Conservation (phyloP, 257 asterid genomes). For the Scutellaria minor region DNA sequence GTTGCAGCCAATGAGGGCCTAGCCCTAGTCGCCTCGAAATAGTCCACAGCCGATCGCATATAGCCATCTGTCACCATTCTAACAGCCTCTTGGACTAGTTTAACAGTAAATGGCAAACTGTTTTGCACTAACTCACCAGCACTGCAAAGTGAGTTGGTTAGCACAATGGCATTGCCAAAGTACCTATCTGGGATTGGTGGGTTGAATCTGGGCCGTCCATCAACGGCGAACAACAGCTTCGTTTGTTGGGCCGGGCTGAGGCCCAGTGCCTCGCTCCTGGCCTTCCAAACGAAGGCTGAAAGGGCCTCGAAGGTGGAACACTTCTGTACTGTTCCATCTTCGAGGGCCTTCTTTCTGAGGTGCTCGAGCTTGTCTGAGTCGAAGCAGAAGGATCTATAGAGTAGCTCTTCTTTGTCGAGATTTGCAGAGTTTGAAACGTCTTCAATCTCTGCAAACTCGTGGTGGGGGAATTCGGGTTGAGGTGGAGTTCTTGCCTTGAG, state of each 20-base stretch:
- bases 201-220: conserved; percentile 69
- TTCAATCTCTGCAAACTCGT: conserved; percentile 74
- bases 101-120: conserved; percentile 59
- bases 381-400: conserved; percentile 72
- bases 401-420: conserved; percentile 70
- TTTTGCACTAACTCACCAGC: conserved; percentile 65
- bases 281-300: conserved; percentile 78
- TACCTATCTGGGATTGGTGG: conserved; percentile 75
- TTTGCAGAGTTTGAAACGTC: conserved; percentile 63
- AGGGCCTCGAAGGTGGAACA: conserved; percentile 92
- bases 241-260: conserved; percentile 73
- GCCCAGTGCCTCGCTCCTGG: conserved; percentile 67
- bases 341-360: conserved; percentile 56
- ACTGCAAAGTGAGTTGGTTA: conserved; percentile 65
- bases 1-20: conserved; percentile 86
- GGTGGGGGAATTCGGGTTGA: conserved; percentile 61
- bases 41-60: conserved; percentile 81
- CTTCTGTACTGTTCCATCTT: conserved; percentile 47
- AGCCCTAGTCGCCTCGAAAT: conserved; percentile 71
- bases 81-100: conserved; percentile 72
- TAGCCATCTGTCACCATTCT: conserved; percentile 68
- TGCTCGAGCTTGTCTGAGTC: conserved; percentile 65
- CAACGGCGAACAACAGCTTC: conserved; percentile 87
- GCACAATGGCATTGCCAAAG: conserved; percentile 85
- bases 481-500: conserved; percentile 77